These are phyloP conservation scores for Coemansia sp. DNA, from an alignment of 192 early-diverging fungal genomes.

Conservation along the genomic window DNA sequence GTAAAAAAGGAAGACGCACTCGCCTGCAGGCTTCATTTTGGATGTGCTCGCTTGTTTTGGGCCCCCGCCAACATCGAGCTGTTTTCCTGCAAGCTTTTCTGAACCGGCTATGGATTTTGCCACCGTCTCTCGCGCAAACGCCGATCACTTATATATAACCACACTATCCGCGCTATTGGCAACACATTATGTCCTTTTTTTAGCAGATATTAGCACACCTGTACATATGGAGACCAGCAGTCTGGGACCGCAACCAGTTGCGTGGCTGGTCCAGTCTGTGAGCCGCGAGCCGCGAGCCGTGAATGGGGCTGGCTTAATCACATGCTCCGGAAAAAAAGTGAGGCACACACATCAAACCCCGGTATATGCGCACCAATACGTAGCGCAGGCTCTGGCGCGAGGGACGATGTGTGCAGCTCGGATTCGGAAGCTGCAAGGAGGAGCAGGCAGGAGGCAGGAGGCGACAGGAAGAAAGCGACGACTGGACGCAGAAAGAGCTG, in stretches of 20 bases:
- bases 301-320: background rate
- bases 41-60: constrained; percentile 2
- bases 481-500: background rate
- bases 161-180: background rate
- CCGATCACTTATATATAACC: background rate
- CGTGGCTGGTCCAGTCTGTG: background rate
- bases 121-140: background rate
- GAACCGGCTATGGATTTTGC: background rate
- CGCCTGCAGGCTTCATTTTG: background rate
- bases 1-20: background rate
- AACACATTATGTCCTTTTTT: background rate
- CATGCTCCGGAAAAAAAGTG: background rate
- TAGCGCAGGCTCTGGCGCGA: background rate
- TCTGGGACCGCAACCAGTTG: background rate
- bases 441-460: background rate
- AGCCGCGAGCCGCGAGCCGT: background rate
- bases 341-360: background rate
- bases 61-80: background rate
- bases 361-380: no score
- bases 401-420: constrained; percentile 2
- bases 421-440: constrained; percentile 8
- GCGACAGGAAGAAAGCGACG: background rate
- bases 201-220: background rate
- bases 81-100: background rate
- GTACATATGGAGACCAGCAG: background rate